phyloP scores from a whole-genome alignment of 1,284 basidiomycete species.

The Ustilago sp. region DNA sequence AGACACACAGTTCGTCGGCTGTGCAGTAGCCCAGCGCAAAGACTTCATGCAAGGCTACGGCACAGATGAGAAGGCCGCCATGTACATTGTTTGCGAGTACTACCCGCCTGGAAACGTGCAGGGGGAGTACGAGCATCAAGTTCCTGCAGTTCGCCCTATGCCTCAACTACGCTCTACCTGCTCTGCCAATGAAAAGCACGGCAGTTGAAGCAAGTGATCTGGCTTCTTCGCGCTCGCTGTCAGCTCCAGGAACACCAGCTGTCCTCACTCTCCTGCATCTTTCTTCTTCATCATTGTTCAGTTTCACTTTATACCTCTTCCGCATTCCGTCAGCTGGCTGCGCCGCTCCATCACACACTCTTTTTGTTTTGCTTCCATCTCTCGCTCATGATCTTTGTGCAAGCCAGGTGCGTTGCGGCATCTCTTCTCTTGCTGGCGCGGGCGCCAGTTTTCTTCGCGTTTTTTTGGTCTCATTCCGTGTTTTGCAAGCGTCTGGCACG shows the following conservation, averaged over 20 bases:
- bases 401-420: no score
- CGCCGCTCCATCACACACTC: not conserved
- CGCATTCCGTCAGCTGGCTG: not conserved
- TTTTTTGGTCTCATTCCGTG: not conserved
- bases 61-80: constrained; percentile 7
- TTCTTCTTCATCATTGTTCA: not conserved
- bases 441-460: not conserved
- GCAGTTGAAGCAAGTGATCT: constrained; percentile 17
- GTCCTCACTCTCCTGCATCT: not conserved
- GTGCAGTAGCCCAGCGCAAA: constrained; percentile 37
- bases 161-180: constrained; percentile 34
- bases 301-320: not conserved
- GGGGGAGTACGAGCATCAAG: constrained; percentile 23
- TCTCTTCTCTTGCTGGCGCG: not conserved
- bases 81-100: constrained; percentile 51
- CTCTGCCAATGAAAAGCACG: constrained; percentile 43
- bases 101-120: constrained; percentile 43
- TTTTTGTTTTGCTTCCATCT: not conserved
- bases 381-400: not conserved
- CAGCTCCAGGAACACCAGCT: not conserved
- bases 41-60: constrained; percentile 26
- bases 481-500: constrained; percentile 10
- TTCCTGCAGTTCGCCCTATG: constrained; percentile 23
- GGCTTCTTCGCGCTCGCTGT: not conserved
- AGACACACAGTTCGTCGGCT: constrained; percentile 33